Base-by-base conservation (phyloP, 768 basidiomycete genomes). In the Sarcodon aspratus region DNA sequence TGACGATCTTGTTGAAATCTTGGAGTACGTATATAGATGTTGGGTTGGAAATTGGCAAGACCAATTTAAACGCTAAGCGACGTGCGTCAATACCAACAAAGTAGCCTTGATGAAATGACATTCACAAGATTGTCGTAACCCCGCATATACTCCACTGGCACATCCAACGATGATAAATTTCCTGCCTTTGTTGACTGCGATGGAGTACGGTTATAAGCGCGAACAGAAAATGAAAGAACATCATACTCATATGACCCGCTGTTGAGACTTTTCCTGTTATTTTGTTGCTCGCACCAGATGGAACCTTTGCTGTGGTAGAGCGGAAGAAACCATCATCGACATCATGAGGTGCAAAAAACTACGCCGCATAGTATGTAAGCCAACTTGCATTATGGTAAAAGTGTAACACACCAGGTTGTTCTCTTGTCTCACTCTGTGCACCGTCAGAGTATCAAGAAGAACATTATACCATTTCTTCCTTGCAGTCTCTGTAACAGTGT, bases 291-390 rank as follows among this genome's bases (percentile, higher is more conserved):
- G 21, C 21, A 27, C 21, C 21, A 27, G 21, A 2, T 27, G 21
- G 21, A 27, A 27, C 21, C 21, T 27, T 27, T 27, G 21, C 21
- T 27, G 21, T 27, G 21, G 21, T 27, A 27, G 21, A 27, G 21
- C 21, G 70, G 64, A 91, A 90, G 52, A 74, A 78, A 2, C 71
- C 68, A 54, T 85, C 82, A 17, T 79, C 72, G 34, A 88, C 48
- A 1, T 64, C 57, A 49, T 79, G 73, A 12, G 76, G 71, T 31
- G 77, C 77, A 53, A 85, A 89, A 71, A 76, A 82, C 89, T 92
- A 50, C 15, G 5, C 15, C 4, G 3, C 6, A 27, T 32, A 36
- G 21, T 57, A 44, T 58, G 56, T 11, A 54, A 52, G 47, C 15
- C 44, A 11, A 18, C 10, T 40, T 8, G 3, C 12, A 46, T 2